Base-by-base conservation (phyloP, 2,329 filamentous ascomycete genomes). In the Penicillium sp. region DNA sequence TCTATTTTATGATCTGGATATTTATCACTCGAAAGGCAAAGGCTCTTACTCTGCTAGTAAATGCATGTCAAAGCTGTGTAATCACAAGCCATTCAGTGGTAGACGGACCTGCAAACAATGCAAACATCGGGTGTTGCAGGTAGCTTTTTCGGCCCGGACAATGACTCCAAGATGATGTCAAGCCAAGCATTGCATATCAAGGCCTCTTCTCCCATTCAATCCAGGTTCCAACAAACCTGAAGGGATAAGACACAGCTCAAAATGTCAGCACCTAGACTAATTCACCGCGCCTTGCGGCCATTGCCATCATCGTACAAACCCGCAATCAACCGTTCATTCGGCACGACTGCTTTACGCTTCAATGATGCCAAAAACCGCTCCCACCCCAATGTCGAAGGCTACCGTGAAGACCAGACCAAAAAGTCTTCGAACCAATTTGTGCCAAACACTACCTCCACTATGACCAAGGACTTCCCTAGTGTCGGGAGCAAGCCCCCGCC, bases 361-460 rank as follows among this genome's bases (percentile, higher is more conserved):
- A 73, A 76, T 50, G 82, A 82, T 67, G 70, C 78, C 61, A 83
- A 81, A 64, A 78, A 81, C 55, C 77, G 80, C 57, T 74, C 72
- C 59, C 80, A 84, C 57, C 80, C 84, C 62, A 86, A 79, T 11
- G 78, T 80, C 22, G 75, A 80, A 52, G 78, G 79, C 49, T 81
- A 85, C 69, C 79, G 84, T 63, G 79, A 83, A 63, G 77, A 77
- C 58, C 84, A 87, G 72, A 81, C 74, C 29, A 78, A 82, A 59
- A 87, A 83, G 74, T 76, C 81, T 1, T 70, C 84, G 29, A 87
- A 87, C 63, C 85, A 84, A 21, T 82, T 85, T 65, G 75, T 88
- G 70, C 86, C 86, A 31, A 87, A 87, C 71, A 86, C 84, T 1
- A 87, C 78, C 52, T 87, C 84, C 9, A 87, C 85, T 11, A 84